These are phyloP conservation scores for Meyerozyma carpophila DNA, from an alignment of 1,139 yeast genomes.

Conservation along the genomic window DNA sequence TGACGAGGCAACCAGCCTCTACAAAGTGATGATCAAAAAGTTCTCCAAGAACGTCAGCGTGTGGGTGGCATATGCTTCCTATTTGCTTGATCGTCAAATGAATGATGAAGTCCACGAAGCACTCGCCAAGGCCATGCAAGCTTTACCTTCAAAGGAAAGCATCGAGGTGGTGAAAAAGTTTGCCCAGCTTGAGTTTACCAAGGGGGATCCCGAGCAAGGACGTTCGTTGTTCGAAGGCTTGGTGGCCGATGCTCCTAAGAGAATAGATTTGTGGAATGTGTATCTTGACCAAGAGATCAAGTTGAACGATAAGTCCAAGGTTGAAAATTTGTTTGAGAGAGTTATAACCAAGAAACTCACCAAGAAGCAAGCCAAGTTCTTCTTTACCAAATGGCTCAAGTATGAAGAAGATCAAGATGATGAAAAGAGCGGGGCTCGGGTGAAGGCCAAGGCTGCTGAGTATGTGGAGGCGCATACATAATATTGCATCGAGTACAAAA, in stretches of 20 bases:
- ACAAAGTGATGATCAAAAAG: slow-evolving; percentile 67
- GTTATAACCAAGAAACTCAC: slow-evolving; percentile 62
- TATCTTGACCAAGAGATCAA: slow-evolving; percentile 91
- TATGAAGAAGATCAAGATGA: slow-evolving; percentile 71
- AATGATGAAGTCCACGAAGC: slow-evolving; percentile 62
- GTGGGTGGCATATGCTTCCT: slow-evolving; percentile 79
- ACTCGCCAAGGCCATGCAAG: slow-evolving; percentile 66
- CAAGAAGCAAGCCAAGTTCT: slow-evolving; percentile 91
- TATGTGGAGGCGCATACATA: slow-evolving; percentile 39
- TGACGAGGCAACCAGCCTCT: slow-evolving; percentile 65
- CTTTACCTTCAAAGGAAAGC: slow-evolving; percentile 71
- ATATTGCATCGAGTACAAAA: background rate
- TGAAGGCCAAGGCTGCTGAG: slow-evolving; percentile 87
- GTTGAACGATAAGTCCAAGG: slow-evolving; percentile 52
- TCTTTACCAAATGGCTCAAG: slow-evolving; percentile 87
- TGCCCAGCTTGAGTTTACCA: slow-evolving; percentile 80
- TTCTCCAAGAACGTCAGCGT: slow-evolving; percentile 67
- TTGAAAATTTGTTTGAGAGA: slow-evolving; percentile 79
- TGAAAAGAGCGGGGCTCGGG: slow-evolving; percentile 70
- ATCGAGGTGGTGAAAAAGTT: slow-evolving; percentile 80
- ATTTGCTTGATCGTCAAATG: slow-evolving; percentile 56
- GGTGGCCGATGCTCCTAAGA: slow-evolving; percentile 82
- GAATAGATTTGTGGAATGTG: slow-evolving; percentile 92
- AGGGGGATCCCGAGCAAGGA: slow-evolving; percentile 92
- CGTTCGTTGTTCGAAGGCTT: slow-evolving; percentile 92